Evolutionary conservation across 1,284 basidiomycete species (phyloP).

Genomic region (Amylostereum areolatum): DNA sequence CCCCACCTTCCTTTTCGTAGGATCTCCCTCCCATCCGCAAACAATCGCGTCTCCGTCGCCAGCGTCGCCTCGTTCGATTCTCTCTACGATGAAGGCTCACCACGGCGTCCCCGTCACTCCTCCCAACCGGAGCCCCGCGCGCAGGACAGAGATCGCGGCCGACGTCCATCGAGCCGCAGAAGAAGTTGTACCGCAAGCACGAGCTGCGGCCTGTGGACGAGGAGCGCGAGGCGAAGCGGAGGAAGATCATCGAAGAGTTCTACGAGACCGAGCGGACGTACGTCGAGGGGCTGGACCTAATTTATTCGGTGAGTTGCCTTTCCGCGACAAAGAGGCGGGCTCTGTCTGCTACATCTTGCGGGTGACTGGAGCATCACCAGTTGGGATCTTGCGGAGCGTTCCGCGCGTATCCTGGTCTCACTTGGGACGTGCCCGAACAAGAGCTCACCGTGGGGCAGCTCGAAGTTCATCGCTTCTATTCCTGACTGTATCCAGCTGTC

Average conservation of each 20-base stretch:
- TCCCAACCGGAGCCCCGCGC: conserved; percentile 11
- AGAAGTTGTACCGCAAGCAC: conserved; percentile 20
- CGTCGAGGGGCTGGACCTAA: conserved; percentile 71
- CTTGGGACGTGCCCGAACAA: too few species aligned
- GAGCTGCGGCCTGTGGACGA: conserved; percentile 26
- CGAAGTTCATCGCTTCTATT: too few species aligned
- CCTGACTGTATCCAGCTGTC: too few species aligned
- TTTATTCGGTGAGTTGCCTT: conserved; percentile 59
- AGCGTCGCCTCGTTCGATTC: conserved; percentile 69
- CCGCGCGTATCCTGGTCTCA: too few species aligned
- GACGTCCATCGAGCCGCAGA: conserved; percentile 23
- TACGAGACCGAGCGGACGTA: conserved; percentile 77
- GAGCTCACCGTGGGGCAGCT: too few species aligned
- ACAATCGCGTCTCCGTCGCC: conserved; percentile 48
- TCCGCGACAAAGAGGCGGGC: not conserved
- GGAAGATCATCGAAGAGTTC: conserved; percentile 66
- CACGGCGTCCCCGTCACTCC: conserved; percentile 9
- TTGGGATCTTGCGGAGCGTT: not conserved
- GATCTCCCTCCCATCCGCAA: conserved; percentile 65
- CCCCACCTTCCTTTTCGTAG: conserved; percentile 64
- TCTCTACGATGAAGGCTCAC: conserved; percentile 40
- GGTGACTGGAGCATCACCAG: not conserved
- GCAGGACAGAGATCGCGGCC: conserved; percentile 14
- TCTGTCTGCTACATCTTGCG: not conserved
- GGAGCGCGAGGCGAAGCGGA: conserved; percentile 31